Base-by-base conservation (phyloP, 176 grass and related monocot species). In the Microstegium vimineum region DNA sequence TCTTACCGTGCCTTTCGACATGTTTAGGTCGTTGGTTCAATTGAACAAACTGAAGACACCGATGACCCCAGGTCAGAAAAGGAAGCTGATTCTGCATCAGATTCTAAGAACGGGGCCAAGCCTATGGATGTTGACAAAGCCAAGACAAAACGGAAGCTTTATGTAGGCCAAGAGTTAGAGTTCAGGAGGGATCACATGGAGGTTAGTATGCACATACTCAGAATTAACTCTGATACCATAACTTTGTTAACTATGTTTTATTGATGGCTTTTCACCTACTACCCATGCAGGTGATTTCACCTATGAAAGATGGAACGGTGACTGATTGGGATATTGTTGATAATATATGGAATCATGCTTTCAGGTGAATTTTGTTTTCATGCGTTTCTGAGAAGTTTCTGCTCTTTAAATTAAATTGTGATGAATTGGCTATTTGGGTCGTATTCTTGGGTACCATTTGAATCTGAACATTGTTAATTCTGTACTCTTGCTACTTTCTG, bases 281-380 rank as follows among this genome's bases (percentile, higher is more conserved):
- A 57, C 81, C 64, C 74, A 49, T 81, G 51, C 79, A 99, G 97
- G 89, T 99, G 80, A 95, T 99, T 68, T 90, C 97, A 27, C 81
- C 97, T 30, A 90, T 99, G 83, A 99, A 99, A 87, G 97, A 94
- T 78, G 97, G 97, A 70, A 84, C 89, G 85, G 80, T 95, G 84
- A 90, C 87, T 61, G 93, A 99, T 74, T 99, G 97, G 97, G 97
- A 99, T 87, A 89, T 99, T 75, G 89, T 94, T 30, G 93, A 96
- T 71, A 96, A 92, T 77, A 90, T 99, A 94, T 99, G 97, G 97
- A 93, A 90, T 90, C 89, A 99, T 81, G 93, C 97, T 88, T 95
- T 99, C 81, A 99, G 87, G 97, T 95, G 64, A 92, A 65, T 81
- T 77, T 62, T 13, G 36, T 70, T 36, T 68, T 47, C 49, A 25